Base-by-base conservation (phyloP, 331 rosid genomes). In the Saraca asoca region DNA sequence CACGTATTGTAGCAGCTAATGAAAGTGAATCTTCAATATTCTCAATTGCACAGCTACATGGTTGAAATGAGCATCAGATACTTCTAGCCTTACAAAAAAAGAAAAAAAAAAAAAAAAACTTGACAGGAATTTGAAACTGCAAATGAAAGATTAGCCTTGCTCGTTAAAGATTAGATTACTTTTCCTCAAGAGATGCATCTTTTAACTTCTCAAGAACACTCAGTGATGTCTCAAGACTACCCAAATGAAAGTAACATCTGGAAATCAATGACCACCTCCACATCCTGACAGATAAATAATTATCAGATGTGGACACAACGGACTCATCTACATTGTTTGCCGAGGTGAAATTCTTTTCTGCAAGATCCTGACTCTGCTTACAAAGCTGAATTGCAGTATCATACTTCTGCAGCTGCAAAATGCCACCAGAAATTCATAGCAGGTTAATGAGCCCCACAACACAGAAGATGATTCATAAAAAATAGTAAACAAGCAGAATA, bases 191-290 rank as follows among this genome's bases (percentile, higher is more conserved):
- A 42, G 83, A 69, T 63, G 73, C 83, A 46, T 62, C 68, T 80
- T 84, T 79, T 38, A 93, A 82, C 78, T 87, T 88, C 70, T 87
- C 88, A 42, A 93, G 84, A 62, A 75, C 37, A 72, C 75, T 75
- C 71, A 90, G 95, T 18, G 97, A 91, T 43, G 88, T 86, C 79
- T 93, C 91, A 48, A 93, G 80, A 81, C 71, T 88, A 76, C 98
- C 98, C 89, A 84, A 57, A 73, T 81, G 87, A 79, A 93, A 90
- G 83, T 90, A 77, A 69, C 94, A 86, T 82, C 69, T 93, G 75
- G 98, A 79, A 76, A 86, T 84, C 85, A 90, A 66, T 71, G 82
- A 81, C 85, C 90, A 90, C 73, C 97, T 82, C 98, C 98, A 93
- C 64, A 84, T 71, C 58, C 81, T 82, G 61, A 71, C 82, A 72